Evolutionary conservation across 208 protist genomes (phyloP), one percentile per base, ranked within the genome.

Genomic region (Trypanosoma lewisi): DNA sequence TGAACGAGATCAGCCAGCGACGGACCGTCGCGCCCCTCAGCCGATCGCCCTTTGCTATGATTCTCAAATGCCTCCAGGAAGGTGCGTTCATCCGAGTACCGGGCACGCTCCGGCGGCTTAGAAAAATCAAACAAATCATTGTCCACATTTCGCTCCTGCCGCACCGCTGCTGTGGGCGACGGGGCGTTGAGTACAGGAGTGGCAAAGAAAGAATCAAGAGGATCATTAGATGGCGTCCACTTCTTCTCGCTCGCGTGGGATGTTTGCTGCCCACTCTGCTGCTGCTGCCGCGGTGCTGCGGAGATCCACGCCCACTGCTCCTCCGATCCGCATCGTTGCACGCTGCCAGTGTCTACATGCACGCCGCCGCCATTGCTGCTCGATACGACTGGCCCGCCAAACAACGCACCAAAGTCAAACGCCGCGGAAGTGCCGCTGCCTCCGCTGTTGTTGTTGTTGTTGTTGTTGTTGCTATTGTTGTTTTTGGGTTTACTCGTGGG

Each of bases 121-220:
- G 85, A 85, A 7, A 89, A 68, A 67, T 96, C 85, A 17, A 95
- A 80, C 0, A 93, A 53, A 60, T 80, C 53, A 48, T 89, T 79
- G 8, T 45, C 56, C 33, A 52, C 56, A 5, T 74, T 73, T 30
- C 31, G 33, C 0, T 39, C 53, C 4, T 57, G 28, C 42, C 19
- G 23, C 23, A 28, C 8, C 62, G 28, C 53, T 52, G 66, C 77
- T 68, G 34, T 78, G 71, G 67, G 82, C 9, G 36, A 25, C 19
- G 39, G 21, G 8, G 7, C 30, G 30, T 8, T 45, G 8, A 25
- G 21, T 23, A 36, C 19, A 28, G 34, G 52, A 8, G 53, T 11
- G 34, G 28, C 44, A 52, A 73, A 73, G 34, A 73, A 73, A 1
- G 27, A 31, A 45, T 73, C 67, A 23, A 72, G 42, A 30, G 51